Conservation (phyloP, 257 asterid genomes). For the Echites panduratus region DNA sequence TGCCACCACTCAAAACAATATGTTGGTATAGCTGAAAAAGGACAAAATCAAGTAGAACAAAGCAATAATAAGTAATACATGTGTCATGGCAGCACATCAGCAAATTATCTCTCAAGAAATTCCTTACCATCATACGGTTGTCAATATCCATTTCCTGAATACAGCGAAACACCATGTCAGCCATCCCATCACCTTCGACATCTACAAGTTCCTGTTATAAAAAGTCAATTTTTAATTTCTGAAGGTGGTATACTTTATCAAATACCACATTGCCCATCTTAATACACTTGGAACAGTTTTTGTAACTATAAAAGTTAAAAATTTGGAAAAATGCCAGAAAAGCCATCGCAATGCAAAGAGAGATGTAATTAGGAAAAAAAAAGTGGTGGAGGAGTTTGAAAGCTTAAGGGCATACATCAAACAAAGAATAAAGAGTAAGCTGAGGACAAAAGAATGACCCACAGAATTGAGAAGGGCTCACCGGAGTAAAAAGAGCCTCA, state of each 20-base stretch:
- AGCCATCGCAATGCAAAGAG: not conserved
- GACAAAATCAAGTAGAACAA: not conserved
- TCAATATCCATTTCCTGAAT: constrained; percentile 99
- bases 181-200: constrained; percentile 99
- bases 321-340: not conserved
- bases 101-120: constrained; percentile 18
- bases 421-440: not conserved
- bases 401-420: not conserved
- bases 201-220: constrained; percentile 84
- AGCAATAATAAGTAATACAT: constrained; percentile 6
- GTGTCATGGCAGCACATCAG: constrained; percentile 18
- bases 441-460: constrained; percentile 5
- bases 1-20: constrained; percentile 94
- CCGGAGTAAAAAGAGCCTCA: constrained; percentile 96
- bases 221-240: not conserved
- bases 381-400: not conserved
- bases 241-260: not conserved
- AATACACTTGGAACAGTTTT: not conserved
- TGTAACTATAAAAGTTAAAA: not conserved
- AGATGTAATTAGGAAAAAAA: not conserved
- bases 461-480: constrained; percentile 29
- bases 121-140: constrained; percentile 86
- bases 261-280: not conserved
- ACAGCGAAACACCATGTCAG: constrained; percentile 97
- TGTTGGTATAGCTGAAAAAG: constrained; percentile 90